Evolutionary conservation across 805 yeast genomes (phyloP).

Genomic region (Barnettozyma vustinii): DNA sequence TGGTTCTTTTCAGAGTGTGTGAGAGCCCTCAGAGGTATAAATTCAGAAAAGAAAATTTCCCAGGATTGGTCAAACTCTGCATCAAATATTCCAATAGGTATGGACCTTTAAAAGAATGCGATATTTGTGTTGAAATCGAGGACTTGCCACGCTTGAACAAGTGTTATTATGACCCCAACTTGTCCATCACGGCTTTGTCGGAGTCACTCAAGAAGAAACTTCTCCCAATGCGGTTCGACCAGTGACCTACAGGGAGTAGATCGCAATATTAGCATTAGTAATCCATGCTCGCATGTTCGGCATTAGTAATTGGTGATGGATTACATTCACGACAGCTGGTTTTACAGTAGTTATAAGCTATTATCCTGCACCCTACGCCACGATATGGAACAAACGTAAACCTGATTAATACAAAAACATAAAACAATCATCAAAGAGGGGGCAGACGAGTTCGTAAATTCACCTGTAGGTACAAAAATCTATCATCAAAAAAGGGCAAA

Average conservation of each 20-base stretch:
- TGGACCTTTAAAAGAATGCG: conserved; percentile 18
- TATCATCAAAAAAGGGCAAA: conserved; percentile 1
- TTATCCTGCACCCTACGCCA: too few species aligned
- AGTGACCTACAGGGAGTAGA: background rate
- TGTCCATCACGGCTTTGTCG: background rate
- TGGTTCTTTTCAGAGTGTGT: conserved; percentile 2
- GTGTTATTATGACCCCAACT: conserved; percentile 5
- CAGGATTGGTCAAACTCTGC: conserved; percentile 8
- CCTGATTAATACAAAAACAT: background rate
- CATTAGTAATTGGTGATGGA: too few species aligned
- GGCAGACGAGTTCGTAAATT: background rate
- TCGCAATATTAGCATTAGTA: background rate
- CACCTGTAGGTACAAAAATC: conserved; percentile 1
- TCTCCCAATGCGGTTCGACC: background rate
- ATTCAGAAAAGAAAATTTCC: conserved; percentile 10
- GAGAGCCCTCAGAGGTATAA: conserved; percentile 9
- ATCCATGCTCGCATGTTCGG: background rate
- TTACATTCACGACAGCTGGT: too few species aligned
- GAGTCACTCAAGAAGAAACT: background rate
- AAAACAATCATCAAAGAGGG: background rate
- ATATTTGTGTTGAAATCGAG: conserved; percentile 12
- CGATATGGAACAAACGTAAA: background rate
- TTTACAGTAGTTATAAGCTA: too few species aligned
- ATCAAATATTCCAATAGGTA: conserved; percentile 17
- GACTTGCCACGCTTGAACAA: background rate